Percentiles rank a stretch among this genome's conserved stretches.
Conservation (phyloP, 2,329 filamentous ascomycete species). For the Chalaropsis ovoidea region DNA sequence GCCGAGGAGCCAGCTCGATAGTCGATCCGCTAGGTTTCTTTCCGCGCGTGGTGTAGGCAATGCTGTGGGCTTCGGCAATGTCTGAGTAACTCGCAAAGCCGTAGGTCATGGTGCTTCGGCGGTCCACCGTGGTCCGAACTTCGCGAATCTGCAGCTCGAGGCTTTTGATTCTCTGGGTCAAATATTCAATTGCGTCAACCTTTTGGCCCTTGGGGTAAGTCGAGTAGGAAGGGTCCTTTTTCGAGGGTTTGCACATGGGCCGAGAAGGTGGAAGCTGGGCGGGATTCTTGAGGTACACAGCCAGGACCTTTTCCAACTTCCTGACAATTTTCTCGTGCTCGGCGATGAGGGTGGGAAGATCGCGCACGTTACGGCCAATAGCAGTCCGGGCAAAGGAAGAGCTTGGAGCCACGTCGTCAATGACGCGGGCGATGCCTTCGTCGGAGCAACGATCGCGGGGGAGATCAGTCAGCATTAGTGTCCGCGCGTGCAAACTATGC, state of each 20-base stretch:
- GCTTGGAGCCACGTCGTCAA: slow-evolving; percentile 68
- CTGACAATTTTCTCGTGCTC: slow-evolving; percentile 74
- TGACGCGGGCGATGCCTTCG: slow-evolving; percentile 76
- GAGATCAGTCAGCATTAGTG: slow-evolving; percentile 62
- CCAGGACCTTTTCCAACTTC: slow-evolving; percentile 69
- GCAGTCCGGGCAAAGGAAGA: slow-evolving; percentile 69
- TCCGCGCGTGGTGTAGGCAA: slow-evolving; percentile 69
- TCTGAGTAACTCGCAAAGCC: slow-evolving; percentile 90
- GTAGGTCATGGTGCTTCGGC: slow-evolving; percentile 77
- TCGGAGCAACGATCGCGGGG: slow-evolving; percentile 67
- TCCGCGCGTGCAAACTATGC: slow-evolving; percentile 67
- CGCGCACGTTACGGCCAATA: slow-evolving; percentile 84
- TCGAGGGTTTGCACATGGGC: slow-evolving; percentile 69
- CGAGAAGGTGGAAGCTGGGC: slow-evolving; percentile 64
- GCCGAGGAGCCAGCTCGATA: slow-evolving; percentile 69
- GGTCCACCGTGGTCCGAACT: slow-evolving; percentile 71
- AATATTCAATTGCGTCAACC: slow-evolving; percentile 88
- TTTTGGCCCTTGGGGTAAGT: slow-evolving; percentile 60
- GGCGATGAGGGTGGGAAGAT: slow-evolving; percentile 73
- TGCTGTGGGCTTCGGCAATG: slow-evolving; percentile 77
- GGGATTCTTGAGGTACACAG: slow-evolving; percentile 85
- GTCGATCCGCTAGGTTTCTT: slow-evolving; percentile 72
- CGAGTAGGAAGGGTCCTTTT: slow-evolving; percentile 60
- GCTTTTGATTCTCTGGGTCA: slow-evolving; percentile 71
- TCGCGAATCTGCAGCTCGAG: slow-evolving; percentile 79